phyloP scores from a whole-genome alignment of 805 yeast genomes.

The Wickerhamiella kurtzmanii region DNA sequence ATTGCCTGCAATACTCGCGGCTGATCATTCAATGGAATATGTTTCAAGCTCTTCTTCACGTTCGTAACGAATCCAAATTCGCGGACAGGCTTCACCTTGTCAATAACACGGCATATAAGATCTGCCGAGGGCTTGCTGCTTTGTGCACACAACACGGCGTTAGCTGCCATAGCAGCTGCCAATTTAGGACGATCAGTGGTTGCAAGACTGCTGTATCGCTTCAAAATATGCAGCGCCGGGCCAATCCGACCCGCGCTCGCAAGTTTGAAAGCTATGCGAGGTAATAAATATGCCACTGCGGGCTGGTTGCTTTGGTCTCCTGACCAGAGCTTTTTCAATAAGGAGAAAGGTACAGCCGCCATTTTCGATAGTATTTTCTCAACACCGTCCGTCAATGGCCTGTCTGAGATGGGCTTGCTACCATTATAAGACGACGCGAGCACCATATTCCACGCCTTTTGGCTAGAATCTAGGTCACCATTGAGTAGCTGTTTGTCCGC shows the following conservation, averaged over 20 bases:
- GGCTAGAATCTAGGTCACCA: not conserved
- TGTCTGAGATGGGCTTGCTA: not conserved
- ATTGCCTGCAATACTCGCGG: not conserved
- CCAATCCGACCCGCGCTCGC: not conserved
- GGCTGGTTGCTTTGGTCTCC: not conserved
- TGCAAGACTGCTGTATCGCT: not conserved
- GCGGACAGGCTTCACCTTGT: not conserved
- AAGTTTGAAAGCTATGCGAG: not conserved
- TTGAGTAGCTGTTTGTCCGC: not conserved
- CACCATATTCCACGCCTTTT: not conserved
- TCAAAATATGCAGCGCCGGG: not conserved
- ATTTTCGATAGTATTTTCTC: not conserved
- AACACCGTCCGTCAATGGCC: not conserved
- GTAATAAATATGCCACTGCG: not conserved
- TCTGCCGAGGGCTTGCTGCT: not conserved
- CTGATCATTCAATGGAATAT: not conserved
- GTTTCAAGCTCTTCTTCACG: not conserved
- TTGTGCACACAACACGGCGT: not conserved
- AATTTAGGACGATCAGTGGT: not conserved
- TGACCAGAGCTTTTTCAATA: not conserved
- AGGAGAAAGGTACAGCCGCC: not conserved
- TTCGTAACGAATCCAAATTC: not conserved
- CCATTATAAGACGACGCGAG: not conserved
- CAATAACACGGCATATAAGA: not conserved
- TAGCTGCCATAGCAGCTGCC: not conserved